Evolutionary conservation across 257 asterid genomes (phyloP).

Genomic region (Rehmannia glutinosa): DNA sequence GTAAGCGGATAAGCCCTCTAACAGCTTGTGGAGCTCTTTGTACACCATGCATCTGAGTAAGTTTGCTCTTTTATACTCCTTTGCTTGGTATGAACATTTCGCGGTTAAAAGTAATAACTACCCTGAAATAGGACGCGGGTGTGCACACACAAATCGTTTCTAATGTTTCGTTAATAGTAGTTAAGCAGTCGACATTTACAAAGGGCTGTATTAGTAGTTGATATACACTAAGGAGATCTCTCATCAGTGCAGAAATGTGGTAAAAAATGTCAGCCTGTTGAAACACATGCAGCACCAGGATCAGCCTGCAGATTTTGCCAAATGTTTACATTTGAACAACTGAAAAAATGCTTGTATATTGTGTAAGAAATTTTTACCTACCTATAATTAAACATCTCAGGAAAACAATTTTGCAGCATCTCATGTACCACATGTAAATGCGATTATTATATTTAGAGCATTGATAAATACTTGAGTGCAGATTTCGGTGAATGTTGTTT

Average conservation of each 20-base stretch:
- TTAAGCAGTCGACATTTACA: neutral
- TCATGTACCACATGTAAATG: neutral
- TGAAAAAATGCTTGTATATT: neutral
- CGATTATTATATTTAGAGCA: neutral
- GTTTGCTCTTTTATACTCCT: constrained; percentile 18
- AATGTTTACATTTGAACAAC: neutral
- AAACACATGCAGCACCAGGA: neutral
- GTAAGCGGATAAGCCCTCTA: constrained; percentile 8
- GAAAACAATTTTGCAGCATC: constrained; percentile 15
- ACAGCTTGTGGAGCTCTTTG: neutral
- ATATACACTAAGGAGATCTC: neutral
- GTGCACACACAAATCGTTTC: neutral
- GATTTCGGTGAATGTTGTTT: neutral
- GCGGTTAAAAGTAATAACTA: neutral
- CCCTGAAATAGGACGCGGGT: too few species aligned
- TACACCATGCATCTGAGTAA: neutral
- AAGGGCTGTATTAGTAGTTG: neutral
- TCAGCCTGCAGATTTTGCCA: neutral
- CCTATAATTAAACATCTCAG: neutral
- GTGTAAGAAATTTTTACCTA: constrained; percentile 7
- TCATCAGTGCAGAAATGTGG: neutral
- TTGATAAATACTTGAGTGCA: neutral
- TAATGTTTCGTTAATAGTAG: neutral
- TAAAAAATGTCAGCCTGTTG: neutral
- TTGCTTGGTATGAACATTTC: neutral